Percentiles rank a stretch among this genome's conserved stretches.
phyloP scores from a whole-genome alignment of 1,139 yeast genomes.

The Geotrichum citri-aurantii region DNA sequence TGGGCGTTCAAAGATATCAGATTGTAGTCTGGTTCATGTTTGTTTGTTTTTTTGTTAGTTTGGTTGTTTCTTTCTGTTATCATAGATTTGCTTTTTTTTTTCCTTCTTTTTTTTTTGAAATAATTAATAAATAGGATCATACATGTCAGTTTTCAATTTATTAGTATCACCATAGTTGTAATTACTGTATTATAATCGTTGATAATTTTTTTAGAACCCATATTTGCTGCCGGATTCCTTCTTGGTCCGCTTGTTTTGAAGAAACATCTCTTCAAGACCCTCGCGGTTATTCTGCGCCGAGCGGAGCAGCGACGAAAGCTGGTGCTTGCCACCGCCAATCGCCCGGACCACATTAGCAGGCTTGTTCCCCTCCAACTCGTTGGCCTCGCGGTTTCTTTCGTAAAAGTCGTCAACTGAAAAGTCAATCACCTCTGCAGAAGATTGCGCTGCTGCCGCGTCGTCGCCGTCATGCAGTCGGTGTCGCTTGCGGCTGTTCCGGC shows the following conservation, averaged over 20 bases:
- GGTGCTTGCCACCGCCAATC: conserved; percentile 31
- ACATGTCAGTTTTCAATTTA: not conserved
- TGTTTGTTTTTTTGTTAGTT: not conserved
- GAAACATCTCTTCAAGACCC: conserved; percentile 30
- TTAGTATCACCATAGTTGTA: too few species aligned
- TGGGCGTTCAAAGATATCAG: conserved; percentile 90
- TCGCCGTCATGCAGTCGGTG: too few species aligned
- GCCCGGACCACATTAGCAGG: conserved; percentile 26
- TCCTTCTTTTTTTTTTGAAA: not conserved
- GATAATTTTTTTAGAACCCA: conserved; percentile 31
- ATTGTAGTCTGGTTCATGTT: conserved; percentile 28
- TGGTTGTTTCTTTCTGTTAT: not conserved
- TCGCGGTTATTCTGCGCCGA: conserved; percentile 31
- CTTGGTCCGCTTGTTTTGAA: conserved; percentile 24
- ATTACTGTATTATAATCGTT: too few species aligned
- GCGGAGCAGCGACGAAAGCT: conserved; percentile 28
- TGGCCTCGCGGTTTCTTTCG: conserved; percentile 23
- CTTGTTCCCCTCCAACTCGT: conserved; percentile 24
- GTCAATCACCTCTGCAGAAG: conserved; percentile 24
- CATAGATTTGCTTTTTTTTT: not conserved
- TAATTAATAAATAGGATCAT: not conserved
- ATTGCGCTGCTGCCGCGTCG: not conserved
- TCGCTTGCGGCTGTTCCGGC: conserved; percentile 9
- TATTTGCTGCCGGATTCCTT: conserved; percentile 28
- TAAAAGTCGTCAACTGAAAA: conserved; percentile 32